phyloP scores from a whole-genome alignment of 2,329 filamentous ascomycete species.

The Neoscytalidium dimidiatum region DNA sequence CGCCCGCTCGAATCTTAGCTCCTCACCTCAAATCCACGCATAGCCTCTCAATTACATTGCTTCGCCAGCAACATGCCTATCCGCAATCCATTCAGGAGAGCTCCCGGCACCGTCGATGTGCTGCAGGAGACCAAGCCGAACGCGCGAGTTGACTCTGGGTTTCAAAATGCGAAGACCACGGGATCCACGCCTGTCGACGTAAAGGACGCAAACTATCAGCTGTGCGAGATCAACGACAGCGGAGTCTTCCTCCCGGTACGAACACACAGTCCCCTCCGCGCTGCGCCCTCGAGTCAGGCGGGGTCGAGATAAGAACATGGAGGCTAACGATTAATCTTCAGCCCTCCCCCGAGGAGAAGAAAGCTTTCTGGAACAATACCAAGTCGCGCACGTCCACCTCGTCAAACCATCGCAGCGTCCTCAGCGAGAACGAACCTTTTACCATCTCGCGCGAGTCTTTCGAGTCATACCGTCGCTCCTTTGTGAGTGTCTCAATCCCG shows the following conservation, averaged over 20 bases:
- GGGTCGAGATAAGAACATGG: neutral
- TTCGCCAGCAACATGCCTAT: constrained; percentile 36
- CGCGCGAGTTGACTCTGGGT: constrained; percentile 21
- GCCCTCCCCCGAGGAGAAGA: constrained; percentile 88
- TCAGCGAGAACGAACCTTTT: constrained; percentile 87
- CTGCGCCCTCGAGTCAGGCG: constrained; percentile 11
- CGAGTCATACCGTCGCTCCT: constrained; percentile 92
- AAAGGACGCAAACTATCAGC: constrained; percentile 53
- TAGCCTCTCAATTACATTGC: neutral
- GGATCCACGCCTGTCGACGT: constrained; percentile 45
- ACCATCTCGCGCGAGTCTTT: constrained; percentile 96
- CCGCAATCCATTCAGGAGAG: constrained; percentile 43
- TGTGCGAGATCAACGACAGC: constrained; percentile 83
- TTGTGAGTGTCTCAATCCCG: constrained; percentile 63
- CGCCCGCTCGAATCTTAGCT: neutral
- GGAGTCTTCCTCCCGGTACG: constrained; percentile 90
- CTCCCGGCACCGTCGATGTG: constrained; percentile 33
- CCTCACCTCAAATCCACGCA: neutral
- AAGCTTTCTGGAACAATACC: constrained; percentile 69
- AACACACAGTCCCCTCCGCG: constrained; percentile 20
- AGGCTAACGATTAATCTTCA: constrained; percentile 38
- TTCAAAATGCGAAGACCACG: constrained; percentile 35
- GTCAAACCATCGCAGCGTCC: constrained; percentile 62
- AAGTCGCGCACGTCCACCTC: constrained; percentile 60
- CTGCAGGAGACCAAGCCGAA: constrained; percentile 31